Conservation (phyloP, 176 grass and related monocot genomes). For the Juncus inflexus region DNA sequence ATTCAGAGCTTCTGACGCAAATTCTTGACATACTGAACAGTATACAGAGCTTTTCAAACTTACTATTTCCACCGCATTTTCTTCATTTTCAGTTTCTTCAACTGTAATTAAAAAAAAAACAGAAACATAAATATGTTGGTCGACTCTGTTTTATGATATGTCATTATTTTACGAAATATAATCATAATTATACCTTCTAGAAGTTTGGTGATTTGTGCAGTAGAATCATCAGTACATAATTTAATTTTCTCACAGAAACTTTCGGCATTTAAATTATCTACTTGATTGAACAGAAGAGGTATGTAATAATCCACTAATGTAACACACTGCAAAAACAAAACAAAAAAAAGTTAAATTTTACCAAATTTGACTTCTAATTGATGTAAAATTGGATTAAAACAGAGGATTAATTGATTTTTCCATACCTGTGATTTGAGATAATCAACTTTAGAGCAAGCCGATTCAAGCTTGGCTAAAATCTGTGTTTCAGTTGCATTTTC, state of each 20-base stretch:
- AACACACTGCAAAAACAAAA: conserved; percentile 16
- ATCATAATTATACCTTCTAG: conserved; percentile 8
- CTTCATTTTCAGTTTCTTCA: conserved; percentile 8
- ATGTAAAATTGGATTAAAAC: too few species aligned
- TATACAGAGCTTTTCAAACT: conserved; percentile 34
- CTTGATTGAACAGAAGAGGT: conserved; percentile 20
- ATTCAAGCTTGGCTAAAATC: conserved; percentile 24
- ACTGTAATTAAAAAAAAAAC: background rate
- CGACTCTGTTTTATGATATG: too few species aligned
- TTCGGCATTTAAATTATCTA: conserved; percentile 7
- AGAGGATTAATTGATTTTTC: background rate
- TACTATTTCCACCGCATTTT: conserved; percentile 19
- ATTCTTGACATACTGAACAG: conserved; percentile 58
- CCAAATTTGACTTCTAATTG: too few species aligned
- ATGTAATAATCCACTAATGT: conserved; percentile 25
- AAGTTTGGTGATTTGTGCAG: background rate
- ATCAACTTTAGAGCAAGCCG: conserved; percentile 18
- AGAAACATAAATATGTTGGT: background rate
- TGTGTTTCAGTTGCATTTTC: conserved; percentile 15
- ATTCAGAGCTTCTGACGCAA: conserved; percentile 46
- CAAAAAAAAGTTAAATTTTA: background rate
- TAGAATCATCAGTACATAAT: conserved; percentile 20
- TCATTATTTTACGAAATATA: background rate
- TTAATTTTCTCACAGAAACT: conserved; percentile 15
- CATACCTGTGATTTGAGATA: conserved; percentile 28